Evolutionary conservation across 192 early-diverging fungal genomes (phyloP), one percentile per base, ranked within the genome.

Genomic region (Coemansia sp.): DNA sequence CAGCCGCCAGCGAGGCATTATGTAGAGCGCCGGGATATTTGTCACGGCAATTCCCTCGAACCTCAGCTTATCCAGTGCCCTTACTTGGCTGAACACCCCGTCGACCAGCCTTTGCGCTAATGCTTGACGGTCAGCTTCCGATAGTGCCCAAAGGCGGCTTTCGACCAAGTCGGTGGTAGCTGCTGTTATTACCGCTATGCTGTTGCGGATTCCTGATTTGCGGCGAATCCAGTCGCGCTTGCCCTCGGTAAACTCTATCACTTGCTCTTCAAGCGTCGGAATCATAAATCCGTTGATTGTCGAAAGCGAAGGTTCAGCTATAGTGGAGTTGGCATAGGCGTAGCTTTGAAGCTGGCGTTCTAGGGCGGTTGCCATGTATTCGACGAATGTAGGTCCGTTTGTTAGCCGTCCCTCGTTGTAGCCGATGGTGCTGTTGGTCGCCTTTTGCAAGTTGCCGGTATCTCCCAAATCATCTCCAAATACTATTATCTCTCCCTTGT

Each of bases 391-490:
- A 2, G 63, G 63, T 2, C 63, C 63, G 21, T 66, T 66, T 9
- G 63, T 66, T 30, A 66, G 17, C 7, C 63, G 50, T 0, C 63
- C 63, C 0, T 52, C 49, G 16, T 38, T 48, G 17, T 66, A 58
- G 23, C 63, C 63, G 5, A 66, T 58, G 6, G 20, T 54, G 51
- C 56, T 66, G 51, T 58, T 66, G 10, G 42, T 21, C 18, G 53
- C 39, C 28, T 48, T 49, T 17, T 45, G 63, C 14, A 66, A 44
- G 21, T 66, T 66, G 0, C 63, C 63, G 6, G 63, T 58, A 45
- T 66, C 63, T 3, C 56, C 56, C 6, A 58, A 51, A 43, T 66
- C 63, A 30, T 66, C 63, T 3, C 63, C 63, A 58, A 66, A 66
- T 8, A 53, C 51, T 12, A 66, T 12, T 6, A 66, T 26, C 14